Evolutionary conservation across 1,284 basidiomycete genomes (phyloP).

Genomic region (Phenoliferia sp.): DNA sequence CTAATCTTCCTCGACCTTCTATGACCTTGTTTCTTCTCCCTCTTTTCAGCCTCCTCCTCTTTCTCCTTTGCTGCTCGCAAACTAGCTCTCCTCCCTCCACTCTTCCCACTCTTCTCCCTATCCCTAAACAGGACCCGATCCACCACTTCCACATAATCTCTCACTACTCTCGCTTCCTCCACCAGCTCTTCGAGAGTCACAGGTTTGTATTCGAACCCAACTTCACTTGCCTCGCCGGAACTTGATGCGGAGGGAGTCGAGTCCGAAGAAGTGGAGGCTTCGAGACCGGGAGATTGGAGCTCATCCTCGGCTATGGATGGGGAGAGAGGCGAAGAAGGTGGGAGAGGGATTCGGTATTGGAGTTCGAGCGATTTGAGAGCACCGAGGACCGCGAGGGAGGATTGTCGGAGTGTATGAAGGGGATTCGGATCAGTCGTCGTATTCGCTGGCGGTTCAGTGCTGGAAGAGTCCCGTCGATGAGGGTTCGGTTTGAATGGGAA

Average conservation of each 20-base stretch:
- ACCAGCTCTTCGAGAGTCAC: conserved; percentile 53
- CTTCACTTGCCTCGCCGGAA: not conserved
- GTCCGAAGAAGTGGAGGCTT: not conserved
- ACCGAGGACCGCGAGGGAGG: conserved; percentile 22
- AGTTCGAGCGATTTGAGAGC: conserved; percentile 22
- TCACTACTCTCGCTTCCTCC: conserved; percentile 56
- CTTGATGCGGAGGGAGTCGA: not conserved
- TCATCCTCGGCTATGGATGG: no score
- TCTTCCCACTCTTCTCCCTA: not conserved
- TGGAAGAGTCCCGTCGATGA: no score
- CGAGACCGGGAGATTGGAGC: not conserved
- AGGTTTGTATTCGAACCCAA: conserved; percentile 55
- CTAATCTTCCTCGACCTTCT: no score
- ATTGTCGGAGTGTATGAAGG: conserved; percentile 1
- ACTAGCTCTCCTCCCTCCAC: not conserved
- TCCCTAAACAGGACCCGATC: conserved; percentile 62
- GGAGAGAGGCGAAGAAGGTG: not conserved
- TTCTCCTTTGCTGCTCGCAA: no score
- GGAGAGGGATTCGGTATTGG: conserved; percentile 10
- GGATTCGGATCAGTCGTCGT: not conserved
- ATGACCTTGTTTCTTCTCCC: conserved; percentile 46
- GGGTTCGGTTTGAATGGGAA: not conserved
- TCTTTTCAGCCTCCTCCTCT: not conserved
- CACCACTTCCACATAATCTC: conserved; percentile 62
- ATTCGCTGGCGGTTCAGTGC: no score